Evolutionary conservation across 768 basidiomycete species (phyloP), one percentile per base, ranked within the genome.

Genomic region (Calocera cornea): DNA sequence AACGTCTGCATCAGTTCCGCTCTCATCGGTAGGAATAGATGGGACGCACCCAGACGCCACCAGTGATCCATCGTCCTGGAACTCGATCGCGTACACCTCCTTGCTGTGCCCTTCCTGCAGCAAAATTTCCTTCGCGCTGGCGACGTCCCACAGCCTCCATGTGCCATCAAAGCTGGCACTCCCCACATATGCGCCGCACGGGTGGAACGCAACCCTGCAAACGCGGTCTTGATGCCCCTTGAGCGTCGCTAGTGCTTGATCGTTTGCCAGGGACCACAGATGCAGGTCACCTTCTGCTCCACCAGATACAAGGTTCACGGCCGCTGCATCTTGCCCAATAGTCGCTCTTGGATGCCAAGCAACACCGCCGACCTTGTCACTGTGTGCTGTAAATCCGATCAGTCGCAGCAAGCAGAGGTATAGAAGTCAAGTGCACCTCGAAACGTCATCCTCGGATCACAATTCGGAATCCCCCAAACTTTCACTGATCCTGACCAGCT

Each of bases 311-410:
- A 99, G 81, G 75, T 97, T 97, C 16, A 91, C 87, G 0, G 69
- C 84, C 79, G 74, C 83, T 77, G 66, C 80, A 75, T 75, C 87
- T 85, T 64, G 87, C 76, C 74, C 72, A 16, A 95, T 73, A 0
- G 95, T 97, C 19, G 95, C 95, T 72, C 87, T 80, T 0, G 97
- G 97, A 80, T 99, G 95, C 97, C 97, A 99, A 41, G 95, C 94
- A 50, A 97, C 87, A 22, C 97, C 97, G 64, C 97, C 93, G 33
- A 98, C 87, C 65, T 89, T 87, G 73, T 98, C 95, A 40, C 81
- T 83, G 73, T 97, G 95, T 7, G 91, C 92, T 92, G 70, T 5
- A 22, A 65, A n/a, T n/a, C n/a, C n/a, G n/a, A n/a, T n/a, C n/a
- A n/a, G n/a, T n/a, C n/a, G n/a, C n/a, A n/a, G n/a, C n/a, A n/a